These are phyloP conservation scores for Rhamnella rubrinervis DNA, from an alignment of 331 rosid species.

Conservation along the genomic window DNA sequence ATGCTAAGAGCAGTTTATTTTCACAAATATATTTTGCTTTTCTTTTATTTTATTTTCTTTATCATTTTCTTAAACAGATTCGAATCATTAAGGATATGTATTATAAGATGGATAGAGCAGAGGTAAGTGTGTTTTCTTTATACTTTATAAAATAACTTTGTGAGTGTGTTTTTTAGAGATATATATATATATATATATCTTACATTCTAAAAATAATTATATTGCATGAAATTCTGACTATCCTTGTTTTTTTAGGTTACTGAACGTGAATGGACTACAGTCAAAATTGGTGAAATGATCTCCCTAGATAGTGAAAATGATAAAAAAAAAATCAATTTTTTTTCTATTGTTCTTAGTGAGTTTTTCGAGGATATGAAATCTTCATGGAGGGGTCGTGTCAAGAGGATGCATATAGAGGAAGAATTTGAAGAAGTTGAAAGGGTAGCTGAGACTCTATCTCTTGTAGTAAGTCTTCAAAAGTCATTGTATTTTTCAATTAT, in stretches of 20 bases:
- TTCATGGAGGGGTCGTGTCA: conserved; percentile 86
- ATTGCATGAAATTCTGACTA: conserved; percentile 14
- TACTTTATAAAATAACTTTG: too few species aligned
- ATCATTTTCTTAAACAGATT: too few species aligned
- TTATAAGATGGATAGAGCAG: too few species aligned
- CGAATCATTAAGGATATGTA: too few species aligned
- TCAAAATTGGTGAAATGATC: conserved; percentile 66
- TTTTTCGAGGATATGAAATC: conserved; percentile 95
- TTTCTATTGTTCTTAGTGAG: conserved; percentile 58
- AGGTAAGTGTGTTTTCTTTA: too few species aligned
- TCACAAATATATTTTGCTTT: too few species aligned
- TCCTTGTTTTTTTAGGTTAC: conserved; percentile 46
- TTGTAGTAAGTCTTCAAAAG: conserved; percentile 59
- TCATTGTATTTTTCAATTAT: background rate
- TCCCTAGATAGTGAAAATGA: conserved; percentile 66
- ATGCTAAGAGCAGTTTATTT: too few species aligned
- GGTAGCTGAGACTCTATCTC: conserved; percentile 70
- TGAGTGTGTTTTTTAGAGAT: too few species aligned
- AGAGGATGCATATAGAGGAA: conserved; percentile 74
- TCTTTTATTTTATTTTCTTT: too few species aligned
- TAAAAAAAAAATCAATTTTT: conserved; percentile 62
- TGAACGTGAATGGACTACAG: conserved; percentile 65
- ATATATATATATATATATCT: too few species aligned
- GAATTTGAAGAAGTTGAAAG: conserved; percentile 59
- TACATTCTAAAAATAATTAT: too few species aligned